Evolutionary conservation across 225 moss, liverwort and hornwort species (phyloP), one percentile per base, ranked within the genome.

Genomic region (Polytrichum formosum): DNA sequence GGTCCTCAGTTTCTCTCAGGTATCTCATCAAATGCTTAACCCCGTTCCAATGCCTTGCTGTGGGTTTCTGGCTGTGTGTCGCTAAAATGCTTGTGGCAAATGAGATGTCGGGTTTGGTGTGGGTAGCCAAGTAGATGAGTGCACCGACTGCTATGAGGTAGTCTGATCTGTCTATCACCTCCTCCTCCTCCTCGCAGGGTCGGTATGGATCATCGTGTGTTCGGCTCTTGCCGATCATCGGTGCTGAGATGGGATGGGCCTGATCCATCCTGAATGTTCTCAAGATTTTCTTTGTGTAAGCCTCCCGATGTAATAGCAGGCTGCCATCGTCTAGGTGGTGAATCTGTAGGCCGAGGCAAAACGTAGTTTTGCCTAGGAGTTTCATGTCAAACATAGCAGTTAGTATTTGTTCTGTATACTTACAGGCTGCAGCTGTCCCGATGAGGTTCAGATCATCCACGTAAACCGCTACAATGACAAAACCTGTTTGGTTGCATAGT

Each of bases 341-440:
- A 5, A 72, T 21, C 2, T 71, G 18, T 1, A 61, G 25, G 0
- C 63, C 63, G 18, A 63, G 22, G 4, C 19, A 63, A 9, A 53
- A 55, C 0, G 72, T 20, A 6, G 70, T 61, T 8, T 37, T 31
- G 6, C 35, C 61, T 26, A 71, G 23, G 1, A 71, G 9, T 7
- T 71, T 71, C 61, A 71, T 71, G 1, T 71, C 35, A 35, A 71
- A 71, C n/a, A 2, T 8, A 26, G 1, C 60, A 4, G 27, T 64
- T 8, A 64, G 64, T 17, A 64, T 7, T 7, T 7, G 1, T 33
- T 33, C 1, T 1, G 33, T 33, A 7, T 33, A 7, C 1, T 4
- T 33, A 7, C 33, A 33, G 1, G 1, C 7, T 1, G 33, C 0
- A 1, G 33, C 1, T 0, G 7, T 33, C 7, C 33, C 1, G 1